A percentile compares a stretch with the other conserved stretches of the same genome.
These are phyloP conservation scores for Pseudoperonospora humuli DNA, from an alignment of 352 stramenopile genomes.

Conservation along the genomic window DNA sequence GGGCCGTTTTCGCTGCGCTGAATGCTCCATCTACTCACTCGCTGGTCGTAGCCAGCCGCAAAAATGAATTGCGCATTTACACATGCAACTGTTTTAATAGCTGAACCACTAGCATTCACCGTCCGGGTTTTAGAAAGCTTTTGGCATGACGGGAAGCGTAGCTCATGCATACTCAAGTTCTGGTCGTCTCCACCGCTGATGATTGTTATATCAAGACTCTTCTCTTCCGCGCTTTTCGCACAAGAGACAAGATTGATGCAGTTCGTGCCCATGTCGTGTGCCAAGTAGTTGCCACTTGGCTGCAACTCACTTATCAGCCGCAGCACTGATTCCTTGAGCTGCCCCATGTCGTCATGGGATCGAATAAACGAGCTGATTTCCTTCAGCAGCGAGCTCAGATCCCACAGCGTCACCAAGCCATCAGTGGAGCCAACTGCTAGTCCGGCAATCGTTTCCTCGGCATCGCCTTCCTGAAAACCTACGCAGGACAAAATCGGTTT, in stretches of 20 bases:
- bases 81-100: constrained; percentile 62
- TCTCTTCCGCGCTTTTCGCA: constrained; percentile 7
- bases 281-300: constrained; percentile 51
- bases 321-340: constrained; percentile 17
- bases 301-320: constrained; percentile 20
- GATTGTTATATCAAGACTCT: constrained; percentile 35
- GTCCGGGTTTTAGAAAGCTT: constrained; percentile 24
- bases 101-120: constrained; percentile 71
- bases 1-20: not conserved
- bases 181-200: constrained; percentile 82
- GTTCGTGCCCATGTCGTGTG: constrained; percentile 82
- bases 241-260: constrained; percentile 36
- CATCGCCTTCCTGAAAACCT: constrained; percentile 24
- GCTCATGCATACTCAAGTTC: constrained; percentile 39
- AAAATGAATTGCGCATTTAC: constrained; percentile 36
- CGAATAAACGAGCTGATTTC: constrained; percentile 9
- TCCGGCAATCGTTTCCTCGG: constrained; percentile 20
- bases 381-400: constrained; percentile 34
- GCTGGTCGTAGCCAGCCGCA: constrained; percentile 77
- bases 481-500: constrained; percentile 78
- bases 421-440: constrained; percentile 79
- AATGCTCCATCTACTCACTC: constrained; percentile 64
- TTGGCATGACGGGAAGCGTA: constrained; percentile 29
- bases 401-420: constrained; percentile 69
- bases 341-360: constrained; percentile 3